These are phyloP conservation scores for Tylopilus orsonianus DNA, from an alignment of 1,284 basidiomycete genomes.

Conservation along the genomic window DNA sequence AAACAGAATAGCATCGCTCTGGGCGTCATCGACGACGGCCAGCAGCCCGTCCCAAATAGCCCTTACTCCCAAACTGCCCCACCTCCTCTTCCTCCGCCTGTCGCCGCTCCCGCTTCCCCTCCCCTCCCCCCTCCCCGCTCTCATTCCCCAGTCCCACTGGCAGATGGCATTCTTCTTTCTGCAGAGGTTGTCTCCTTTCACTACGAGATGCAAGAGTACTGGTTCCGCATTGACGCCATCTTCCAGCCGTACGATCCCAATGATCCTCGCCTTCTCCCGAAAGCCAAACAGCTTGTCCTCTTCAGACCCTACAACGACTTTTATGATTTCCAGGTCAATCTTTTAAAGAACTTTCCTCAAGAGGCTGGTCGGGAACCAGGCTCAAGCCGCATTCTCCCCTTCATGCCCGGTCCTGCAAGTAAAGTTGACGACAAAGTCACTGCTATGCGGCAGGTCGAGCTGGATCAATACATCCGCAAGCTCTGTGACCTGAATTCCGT, in stretches of 20 bases:
- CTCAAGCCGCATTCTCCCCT: slow-evolving; percentile 80
- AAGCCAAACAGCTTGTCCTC: slow-evolving; percentile 81
- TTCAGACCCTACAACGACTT: slow-evolving; percentile 98
- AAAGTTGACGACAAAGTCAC: slow-evolving; percentile 87
- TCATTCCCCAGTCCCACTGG: slow-evolving; percentile 50
- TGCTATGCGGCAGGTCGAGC: slow-evolving; percentile 76
- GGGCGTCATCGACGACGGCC: slow-evolving; percentile 79
- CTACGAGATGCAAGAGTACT: slow-evolving; percentile 93
- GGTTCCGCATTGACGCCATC: slow-evolving; percentile 92
- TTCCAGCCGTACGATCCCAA: slow-evolving; percentile 78
- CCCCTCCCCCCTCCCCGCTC: slow-evolving; percentile 20
- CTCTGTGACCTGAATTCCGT: slow-evolving; percentile 67
- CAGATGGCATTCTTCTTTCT: slow-evolving; percentile 80
- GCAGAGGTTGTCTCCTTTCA: slow-evolving; percentile 97
- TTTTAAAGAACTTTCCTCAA: slow-evolving; percentile 83
- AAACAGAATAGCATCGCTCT: slow-evolving; percentile 95
- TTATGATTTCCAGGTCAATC: slow-evolving; percentile 92
- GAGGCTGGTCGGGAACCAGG: slow-evolving; percentile 80
- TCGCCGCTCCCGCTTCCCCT: slow-evolving; percentile 13
- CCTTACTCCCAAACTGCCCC: slow-evolving; percentile 38
- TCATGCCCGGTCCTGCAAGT: slow-evolving; percentile 91
- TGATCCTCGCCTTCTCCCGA: slow-evolving; percentile 53
- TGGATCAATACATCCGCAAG: slow-evolving; percentile 86
- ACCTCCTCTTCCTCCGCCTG: slow-evolving; percentile 23
- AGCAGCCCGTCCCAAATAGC: slow-evolving; percentile 44